phyloP scores from a whole-genome alignment of 495 filamentous ascomycete species.

The Durotheca rogersii region DNA sequence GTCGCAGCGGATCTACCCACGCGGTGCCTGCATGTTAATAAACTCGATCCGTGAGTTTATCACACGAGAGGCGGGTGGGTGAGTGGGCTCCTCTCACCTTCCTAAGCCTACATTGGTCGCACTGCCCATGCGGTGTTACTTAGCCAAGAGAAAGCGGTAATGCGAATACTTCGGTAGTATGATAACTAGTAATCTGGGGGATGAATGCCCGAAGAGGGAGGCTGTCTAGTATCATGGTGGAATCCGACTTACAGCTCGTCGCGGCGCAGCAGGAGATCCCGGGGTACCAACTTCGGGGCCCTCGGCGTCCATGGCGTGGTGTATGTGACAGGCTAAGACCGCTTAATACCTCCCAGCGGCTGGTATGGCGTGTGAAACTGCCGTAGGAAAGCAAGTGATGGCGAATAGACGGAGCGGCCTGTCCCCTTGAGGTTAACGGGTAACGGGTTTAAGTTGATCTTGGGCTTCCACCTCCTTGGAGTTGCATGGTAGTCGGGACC shows the following conservation, averaged over 20 bases:
- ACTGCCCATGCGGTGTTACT: slow-evolving; percentile 28
- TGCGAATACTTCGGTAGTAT: slow-evolving; percentile 33
- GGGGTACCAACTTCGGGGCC: slow-evolving; percentile 8
- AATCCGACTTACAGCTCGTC: slow-evolving; percentile 31
- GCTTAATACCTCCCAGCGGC: not conserved
- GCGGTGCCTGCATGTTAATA: slow-evolving; percentile 34
- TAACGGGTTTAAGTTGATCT: slow-evolving; percentile 19
- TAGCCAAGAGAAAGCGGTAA: slow-evolving; percentile 12
- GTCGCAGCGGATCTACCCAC: slow-evolving; percentile 62
- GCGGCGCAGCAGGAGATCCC: slow-evolving; percentile 11
- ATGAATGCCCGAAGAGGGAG: too few relatives aligned
- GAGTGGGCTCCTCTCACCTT: slow-evolving; percentile 47
- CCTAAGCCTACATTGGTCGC: slow-evolving; percentile 46
- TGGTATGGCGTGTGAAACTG: not conserved
- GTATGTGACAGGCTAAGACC: not conserved
- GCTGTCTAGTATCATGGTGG: too few relatives aligned
- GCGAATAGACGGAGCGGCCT: not conserved
- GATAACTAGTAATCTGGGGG: too few relatives aligned
- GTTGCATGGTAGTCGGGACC: slow-evolving; percentile 13
- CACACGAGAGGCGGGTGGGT: slow-evolving; percentile 13
- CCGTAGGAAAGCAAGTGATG: not conserved
- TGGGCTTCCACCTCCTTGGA: not conserved
- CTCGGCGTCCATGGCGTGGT: slow-evolving; percentile 17
- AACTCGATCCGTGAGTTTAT: too few relatives aligned
- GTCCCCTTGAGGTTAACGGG: not conserved